Evolutionary conservation across 2,329 filamentous ascomycete genomes (phyloP), one percentile per base, ranked within the genome.

Genomic region (Graphium sp.): DNA sequence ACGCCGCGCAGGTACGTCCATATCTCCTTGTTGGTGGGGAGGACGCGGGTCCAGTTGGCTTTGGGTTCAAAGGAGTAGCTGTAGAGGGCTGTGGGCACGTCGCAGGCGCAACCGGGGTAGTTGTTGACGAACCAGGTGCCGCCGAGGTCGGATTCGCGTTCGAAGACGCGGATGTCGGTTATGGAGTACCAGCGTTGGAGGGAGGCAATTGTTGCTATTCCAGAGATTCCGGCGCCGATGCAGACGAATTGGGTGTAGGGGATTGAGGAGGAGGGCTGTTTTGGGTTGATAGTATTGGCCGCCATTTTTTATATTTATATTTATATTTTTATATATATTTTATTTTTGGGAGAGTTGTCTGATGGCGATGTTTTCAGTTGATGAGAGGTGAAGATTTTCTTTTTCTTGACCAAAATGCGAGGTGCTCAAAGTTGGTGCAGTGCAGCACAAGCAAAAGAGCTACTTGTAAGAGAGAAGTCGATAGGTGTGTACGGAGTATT

Each of bases 71-170:
- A 78, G 2, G 63, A 65, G 29, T 60, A 66, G 40, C 71, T 69
- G 41, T 78, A 77, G 7, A 70, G 57, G 29, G 66, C 56, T 3
- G 60, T 56, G 3, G 70, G 68, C 1, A 76, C 56, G 24, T 73
- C 66, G 39, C 66, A 72, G 6, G 66, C 65, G 31, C 43, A 47
- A 44, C 63, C 63, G 7, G 66, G 71, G 44, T 77, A 77, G 18
- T 57, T 52, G 42, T 75, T 77, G 24, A 60, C 60, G 46, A 58
- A 60, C 73, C 73, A 78, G 2, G 71, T 75, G 6, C 73, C 73
- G 18, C 72, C 72, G 24, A 74, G 53, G 4, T 60, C 58, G 4
- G 53, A 48, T 34, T 68, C 53, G 9, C 63, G 54, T 15, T 77
- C 73, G 34, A 74, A 75, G 40, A 77, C 58, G 17, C 54, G 52